Percentiles rank a stretch among this genome's conserved stretches.
phyloP scores from a whole-genome alignment of 805 yeast genomes.

The Komagataella ulmi region DNA sequence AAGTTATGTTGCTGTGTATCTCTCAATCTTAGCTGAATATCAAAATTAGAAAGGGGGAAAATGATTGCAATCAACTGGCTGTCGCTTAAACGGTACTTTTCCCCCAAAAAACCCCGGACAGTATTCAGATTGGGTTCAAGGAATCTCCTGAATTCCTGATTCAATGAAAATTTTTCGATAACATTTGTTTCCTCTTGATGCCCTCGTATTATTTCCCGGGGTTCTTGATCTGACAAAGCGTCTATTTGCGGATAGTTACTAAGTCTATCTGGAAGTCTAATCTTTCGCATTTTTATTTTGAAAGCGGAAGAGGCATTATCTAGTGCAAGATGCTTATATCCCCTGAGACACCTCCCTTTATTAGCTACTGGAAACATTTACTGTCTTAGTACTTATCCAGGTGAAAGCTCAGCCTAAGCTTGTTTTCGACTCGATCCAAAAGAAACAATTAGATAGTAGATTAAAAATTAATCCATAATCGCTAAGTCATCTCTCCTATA shows the following conservation, averaged over 20 bases:
- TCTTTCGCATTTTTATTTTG: not conserved
- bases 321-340: not conserved
- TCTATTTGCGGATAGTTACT: not conserved
- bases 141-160: not conserved
- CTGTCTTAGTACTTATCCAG: not conserved
- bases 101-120: not conserved
- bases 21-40: not conserved
- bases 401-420: not conserved
- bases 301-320: not conserved
- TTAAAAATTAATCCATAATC: not conserved
- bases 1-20: not conserved
- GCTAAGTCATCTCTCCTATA: not conserved
- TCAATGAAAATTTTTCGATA: not conserved
- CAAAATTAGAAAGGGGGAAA: not conserved
- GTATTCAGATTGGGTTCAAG: not conserved
- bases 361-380: not conserved
- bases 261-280: not conserved
- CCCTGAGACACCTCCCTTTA: not conserved
- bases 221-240: not conserved
- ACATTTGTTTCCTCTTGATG: not conserved
- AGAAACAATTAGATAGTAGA: not conserved
- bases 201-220: not conserved
- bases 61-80: not conserved
- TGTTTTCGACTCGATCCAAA: not conserved
- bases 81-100: not conserved